Base-by-base conservation (phyloP, 495 filamentous ascomycete species). In the Hypoxylon trugodes region DNA sequence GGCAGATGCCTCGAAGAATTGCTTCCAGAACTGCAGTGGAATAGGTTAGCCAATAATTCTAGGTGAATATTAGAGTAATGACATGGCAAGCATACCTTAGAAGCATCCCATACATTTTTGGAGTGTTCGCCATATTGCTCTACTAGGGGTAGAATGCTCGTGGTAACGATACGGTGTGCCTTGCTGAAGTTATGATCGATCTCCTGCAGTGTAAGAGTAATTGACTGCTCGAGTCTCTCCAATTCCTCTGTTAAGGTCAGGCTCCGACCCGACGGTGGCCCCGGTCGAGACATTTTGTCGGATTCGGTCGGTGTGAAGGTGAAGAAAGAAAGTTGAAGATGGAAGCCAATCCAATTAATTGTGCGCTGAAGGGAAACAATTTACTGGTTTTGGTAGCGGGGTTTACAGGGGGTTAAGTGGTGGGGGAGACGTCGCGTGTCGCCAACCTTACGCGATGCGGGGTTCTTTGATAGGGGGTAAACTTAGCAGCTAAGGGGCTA, bases 111-210 rank as follows among this genome's bases (percentile, higher is more conserved):
- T 16, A 98, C 95, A 45, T 91, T 85, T 51, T 89, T 89, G 0
- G 95, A 98, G 71, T 96, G 90, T 62, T 96, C 91, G 19, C 90
- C 91, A 77, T 98, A 98, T 70, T 96, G 90, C 72, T 97, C 93
- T n/a, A 98, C 92, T 2, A 97, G 82, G 10, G 95, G 95, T 6
- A 98, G 78, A 47, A 98, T 96, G 61, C 89, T 96, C 0, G 89
- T 89, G 7, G 95, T 98, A 32, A 98, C 93, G 53, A 98, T 97
- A 46, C 93, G 90, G 74, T 98, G 95, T 16, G 95, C 93, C 69
- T 91, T 91, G 76, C 90, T 96, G 76, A 98, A 98, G 69, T 98
- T 98, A 75, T 92, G 89, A 74, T 98, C 95, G 77, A 98, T 98
- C 77, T 98, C 95, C 88, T 98, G 95, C 0, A 98, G 82, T 2